Conservation (phyloP, 148 eudicot species). For the Amaranthus hypochondriacus region DNA sequence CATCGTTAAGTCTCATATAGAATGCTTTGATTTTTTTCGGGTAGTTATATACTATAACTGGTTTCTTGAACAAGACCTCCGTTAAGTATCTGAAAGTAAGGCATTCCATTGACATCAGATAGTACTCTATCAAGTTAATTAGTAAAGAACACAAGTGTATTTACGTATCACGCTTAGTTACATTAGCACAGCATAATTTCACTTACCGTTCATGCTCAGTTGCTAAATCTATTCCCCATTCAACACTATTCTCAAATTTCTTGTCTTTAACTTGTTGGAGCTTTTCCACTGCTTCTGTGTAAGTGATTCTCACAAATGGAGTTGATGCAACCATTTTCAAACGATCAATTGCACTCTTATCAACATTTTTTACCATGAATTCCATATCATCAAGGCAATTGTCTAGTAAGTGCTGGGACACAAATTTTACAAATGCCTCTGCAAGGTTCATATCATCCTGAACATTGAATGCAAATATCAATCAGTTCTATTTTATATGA, state of each 20-base stretch:
- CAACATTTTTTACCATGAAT: constrained; percentile 68
- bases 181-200: constrained; percentile 10
- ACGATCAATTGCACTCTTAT: constrained; percentile 73
- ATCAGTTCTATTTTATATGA: not conserved
- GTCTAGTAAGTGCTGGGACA: constrained; percentile 88
- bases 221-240: constrained; percentile 96
- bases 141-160: not conserved
- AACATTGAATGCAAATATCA: constrained; percentile 1
- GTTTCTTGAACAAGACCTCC: constrained; percentile 63
- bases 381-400: constrained; percentile 94
- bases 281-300: constrained; percentile 70
- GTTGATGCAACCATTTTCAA: constrained; percentile 74
- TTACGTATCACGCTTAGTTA: constrained; percentile 93
- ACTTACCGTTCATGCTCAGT: constrained; percentile 92
- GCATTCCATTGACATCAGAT: not conserved
- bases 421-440: constrained; percentile 77
- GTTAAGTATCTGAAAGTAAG: constrained; percentile 60
- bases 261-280: constrained; percentile 62
- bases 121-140: not conserved
- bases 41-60: constrained; percentile 90
- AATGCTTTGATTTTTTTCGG: constrained; percentile 92
- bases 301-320: constrained; percentile 66
- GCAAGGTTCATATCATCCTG: constrained; percentile 99
- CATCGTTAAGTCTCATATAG: constrained; percentile 86
- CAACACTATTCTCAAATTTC: constrained; percentile 88